Base-by-base conservation (phyloP, 2,329 filamentous ascomycete species). In the Colletotrichum melonis region DNA sequence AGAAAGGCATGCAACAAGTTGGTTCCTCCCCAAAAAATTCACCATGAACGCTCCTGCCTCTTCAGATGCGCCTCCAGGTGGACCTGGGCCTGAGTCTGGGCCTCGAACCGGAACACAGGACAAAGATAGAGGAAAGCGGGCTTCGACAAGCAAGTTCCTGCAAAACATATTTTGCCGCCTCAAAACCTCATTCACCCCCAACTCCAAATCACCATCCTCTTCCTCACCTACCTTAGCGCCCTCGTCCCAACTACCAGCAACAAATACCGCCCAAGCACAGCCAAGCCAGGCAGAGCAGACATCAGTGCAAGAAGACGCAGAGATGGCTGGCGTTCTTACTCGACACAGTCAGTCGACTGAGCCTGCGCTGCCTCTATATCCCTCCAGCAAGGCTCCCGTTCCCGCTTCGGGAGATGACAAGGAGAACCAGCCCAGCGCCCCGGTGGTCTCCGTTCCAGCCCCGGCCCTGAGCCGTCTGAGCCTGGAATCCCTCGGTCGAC, bases 381-480 rank as follows among this genome's bases (percentile, higher is more conserved):
- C 60, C 42, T 52, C 32, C 12, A 26, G 9, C n/a, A n/a, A 26
- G 24, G 30, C 19, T 30, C 5, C 30, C 9, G 30, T 58, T 32
- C 19, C 26, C 26, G 38, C 35, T 14, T 14, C 57, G 7, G 26
- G 52, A 9, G 14, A 26, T 28, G 74, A 78, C 67, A 82, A 82
- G 72, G 81, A 83, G 74, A 82, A 83, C 54, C 74, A 69, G 19
- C 77, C 78, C 6, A 78, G 77, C 2, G 55, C 19, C 52, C 42
- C 67, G 2, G 38, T 78, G 19, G n/a, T 7, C 11, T 14, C 38
- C n/a, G 14, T n/a, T 5, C 58, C 57, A 16, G 30, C n/a, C 8
- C 67, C 70, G 14, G 67, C 75, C 0, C 55, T 81, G 55, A 65
- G 76, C 26, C 63, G 63, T n/a, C 24, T 56, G 73, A 74, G 56